Evolutionary conservation across 441 rosid species (phyloP).

Genomic region (Erodium moschatum): DNA sequence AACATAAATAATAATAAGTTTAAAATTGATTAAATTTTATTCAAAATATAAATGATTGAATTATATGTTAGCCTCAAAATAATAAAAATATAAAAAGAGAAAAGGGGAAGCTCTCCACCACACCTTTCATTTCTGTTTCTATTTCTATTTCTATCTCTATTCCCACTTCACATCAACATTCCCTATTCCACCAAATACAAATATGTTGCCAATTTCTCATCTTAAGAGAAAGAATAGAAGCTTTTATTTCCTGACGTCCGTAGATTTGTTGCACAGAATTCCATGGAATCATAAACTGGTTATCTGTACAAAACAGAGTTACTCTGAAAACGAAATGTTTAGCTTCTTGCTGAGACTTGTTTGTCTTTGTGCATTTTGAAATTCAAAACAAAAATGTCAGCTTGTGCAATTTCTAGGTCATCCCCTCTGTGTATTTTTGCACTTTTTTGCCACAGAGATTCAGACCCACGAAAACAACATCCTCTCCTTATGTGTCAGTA

Average conservation of each 20-base stretch:
- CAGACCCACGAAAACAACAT: not conserved
- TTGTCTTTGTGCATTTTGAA: not conserved
- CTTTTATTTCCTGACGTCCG: not conserved
- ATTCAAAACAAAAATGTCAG: conserved; percentile 23
- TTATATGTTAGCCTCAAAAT: too few relatives aligned
- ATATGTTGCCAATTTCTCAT: not conserved
- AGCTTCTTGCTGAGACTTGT: too few relatives aligned
- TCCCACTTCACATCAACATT: not conserved
- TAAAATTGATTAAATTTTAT: too few relatives aligned
- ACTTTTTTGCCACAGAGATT: conserved; percentile 17
- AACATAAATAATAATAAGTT: too few relatives aligned
- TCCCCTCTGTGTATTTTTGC: conserved; percentile 20
- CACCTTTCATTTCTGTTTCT: too few relatives aligned
- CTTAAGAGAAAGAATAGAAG: not conserved
- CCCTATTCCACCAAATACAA: not conserved
- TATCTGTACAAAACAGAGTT: not conserved
- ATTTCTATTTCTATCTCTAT: not conserved
- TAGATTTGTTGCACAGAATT: not conserved
- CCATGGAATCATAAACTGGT: not conserved
- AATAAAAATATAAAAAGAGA: too few relatives aligned
- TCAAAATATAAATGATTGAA: too few relatives aligned
- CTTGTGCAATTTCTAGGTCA: conserved; percentile 25
- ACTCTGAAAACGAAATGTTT: conserved; percentile 2
- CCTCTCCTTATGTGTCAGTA: conserved; percentile 20
- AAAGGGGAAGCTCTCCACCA: too few relatives aligned